Conservation (phyloP, 2,329 filamentous ascomycete species). For the Chalaropsis ovoidea region DNA sequence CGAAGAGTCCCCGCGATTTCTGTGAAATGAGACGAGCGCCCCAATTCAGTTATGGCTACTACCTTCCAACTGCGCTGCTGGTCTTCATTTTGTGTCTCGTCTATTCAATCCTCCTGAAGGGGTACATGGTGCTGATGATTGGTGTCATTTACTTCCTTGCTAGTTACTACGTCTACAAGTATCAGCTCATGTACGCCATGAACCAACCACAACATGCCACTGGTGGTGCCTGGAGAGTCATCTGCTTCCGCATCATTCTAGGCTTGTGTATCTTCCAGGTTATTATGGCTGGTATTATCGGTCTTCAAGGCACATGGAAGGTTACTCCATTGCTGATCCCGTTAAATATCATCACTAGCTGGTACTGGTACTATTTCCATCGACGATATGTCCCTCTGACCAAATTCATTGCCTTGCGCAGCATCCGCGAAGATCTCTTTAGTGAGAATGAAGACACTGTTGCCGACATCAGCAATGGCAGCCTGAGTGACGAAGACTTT, state of each 20-base stretch:
- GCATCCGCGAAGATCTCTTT: slow-evolving; percentile 53
- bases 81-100: slow-evolving; percentile 93
- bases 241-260: slow-evolving; percentile 80
- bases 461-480: slow-evolving; percentile 2
- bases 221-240: slow-evolving; percentile 90
- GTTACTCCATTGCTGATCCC: slow-evolving; percentile 65
- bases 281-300: slow-evolving; percentile 79
- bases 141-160: slow-evolving; percentile 75
- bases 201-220: slow-evolving; percentile 92
- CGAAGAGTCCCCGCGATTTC: slow-evolving; percentile 82
- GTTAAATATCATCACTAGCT: slow-evolving; percentile 67
- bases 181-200: slow-evolving; percentile 96
- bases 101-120: slow-evolving; percentile 75
- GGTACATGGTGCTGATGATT: slow-evolving; percentile 70
- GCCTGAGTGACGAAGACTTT: slow-evolving; percentile 11
- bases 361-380: slow-evolving; percentile 78
- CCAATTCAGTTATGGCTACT: slow-evolving; percentile 91
- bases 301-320: slow-evolving; percentile 60
- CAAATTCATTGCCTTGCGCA: slow-evolving; percentile 81
- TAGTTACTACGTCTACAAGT: slow-evolving; percentile 87
- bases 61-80: slow-evolving; percentile 80
- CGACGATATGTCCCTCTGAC: slow-evolving; percentile 79
- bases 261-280: slow-evolving; percentile 83
- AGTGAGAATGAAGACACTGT: slow-evolving; percentile 30
- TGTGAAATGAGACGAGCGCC: slow-evolving; percentile 72